Percentiles rank a stretch among this genome's conserved stretches.
These are phyloP conservation scores for Schizochytrium sp. DNA, from an alignment of 108 stramenopile genomes.

Conservation along the genomic window DNA sequence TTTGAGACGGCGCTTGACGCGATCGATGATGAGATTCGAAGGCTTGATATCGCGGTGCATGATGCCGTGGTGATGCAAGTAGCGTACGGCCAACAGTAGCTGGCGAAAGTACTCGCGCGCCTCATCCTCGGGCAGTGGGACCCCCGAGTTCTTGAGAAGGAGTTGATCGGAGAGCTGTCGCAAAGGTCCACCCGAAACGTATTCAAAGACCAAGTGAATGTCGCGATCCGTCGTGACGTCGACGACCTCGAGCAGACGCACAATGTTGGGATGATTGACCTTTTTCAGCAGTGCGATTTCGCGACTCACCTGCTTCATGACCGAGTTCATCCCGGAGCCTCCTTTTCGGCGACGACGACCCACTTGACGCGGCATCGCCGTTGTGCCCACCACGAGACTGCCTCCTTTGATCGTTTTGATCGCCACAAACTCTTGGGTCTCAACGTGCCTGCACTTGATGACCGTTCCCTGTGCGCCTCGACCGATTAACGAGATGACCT, in stretches of 20 bases:
- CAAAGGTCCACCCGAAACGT: slow-evolving; percentile 97
- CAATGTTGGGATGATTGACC: slow-evolving; percentile 75
- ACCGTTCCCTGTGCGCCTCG: background rate
- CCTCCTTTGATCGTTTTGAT: background rate
- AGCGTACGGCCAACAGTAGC: slow-evolving; percentile 93
- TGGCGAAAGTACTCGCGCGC: slow-evolving; percentile 98
- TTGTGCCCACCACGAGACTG: background rate
- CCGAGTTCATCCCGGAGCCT: background rate
- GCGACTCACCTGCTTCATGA: background rate
- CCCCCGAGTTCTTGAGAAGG: background rate
- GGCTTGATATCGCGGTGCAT: slow-evolving; percentile 99
- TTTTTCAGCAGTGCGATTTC: slow-evolving; percentile 13
- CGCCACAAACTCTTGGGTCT: background rate
- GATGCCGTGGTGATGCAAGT: slow-evolving; percentile 98
- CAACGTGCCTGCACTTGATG: background rate
- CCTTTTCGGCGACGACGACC: background rate
- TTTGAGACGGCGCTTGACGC: slow-evolving; percentile 87
- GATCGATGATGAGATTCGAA: slow-evolving; percentile 99
- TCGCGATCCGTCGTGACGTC: slow-evolving; percentile 51
- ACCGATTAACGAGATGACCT: background rate
- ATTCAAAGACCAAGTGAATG: slow-evolving; percentile 96
- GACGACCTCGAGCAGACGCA: slow-evolving; percentile 95
- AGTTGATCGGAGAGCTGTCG: slow-evolving; percentile 94
- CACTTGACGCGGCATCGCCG: background rate
- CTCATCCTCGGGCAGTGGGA: slow-evolving; percentile 71